Conservation (phyloP, 306 rosid genomes). For the Vachellia pachyceras region DNA sequence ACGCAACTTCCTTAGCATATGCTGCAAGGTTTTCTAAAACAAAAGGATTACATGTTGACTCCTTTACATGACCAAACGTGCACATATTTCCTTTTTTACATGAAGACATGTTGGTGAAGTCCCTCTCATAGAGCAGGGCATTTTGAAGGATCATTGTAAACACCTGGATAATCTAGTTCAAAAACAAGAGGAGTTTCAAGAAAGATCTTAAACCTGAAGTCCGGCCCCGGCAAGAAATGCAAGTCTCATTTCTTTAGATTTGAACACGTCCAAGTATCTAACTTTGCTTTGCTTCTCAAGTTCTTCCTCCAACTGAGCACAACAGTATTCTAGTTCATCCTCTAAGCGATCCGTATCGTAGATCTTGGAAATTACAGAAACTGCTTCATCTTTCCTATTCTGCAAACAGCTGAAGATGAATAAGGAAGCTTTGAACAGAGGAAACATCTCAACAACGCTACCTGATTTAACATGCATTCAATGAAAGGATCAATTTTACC, state of each 20-base stretch:
- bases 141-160: neutral
- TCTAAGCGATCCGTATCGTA: constrained; percentile 72
- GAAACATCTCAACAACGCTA: neutral
- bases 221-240: constrained; percentile 93
- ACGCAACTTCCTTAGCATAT: no score
- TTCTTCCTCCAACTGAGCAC: constrained; percentile 70
- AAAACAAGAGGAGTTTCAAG: neutral
- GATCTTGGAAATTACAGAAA: constrained; percentile 75
- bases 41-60: no score
- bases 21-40: no score
- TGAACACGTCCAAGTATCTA: constrained; percentile 64
- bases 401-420: constrained; percentile 38
- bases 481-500: constrained; percentile 40
- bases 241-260: constrained; percentile 72
- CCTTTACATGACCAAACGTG: neutral
- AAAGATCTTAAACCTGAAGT: constrained; percentile 54
- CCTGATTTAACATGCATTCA: neutral
- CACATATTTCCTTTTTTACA: neutral
- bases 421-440: neutral
- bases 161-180: neutral
- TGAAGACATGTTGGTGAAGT: neutral
- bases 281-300: constrained; percentile 45
- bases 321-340: constrained; percentile 70
- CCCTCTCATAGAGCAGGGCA: neutral
- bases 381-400: constrained; percentile 65